Conservation (phyloP, 176 grass and related monocot genomes). For the Poa pratensis region DNA sequence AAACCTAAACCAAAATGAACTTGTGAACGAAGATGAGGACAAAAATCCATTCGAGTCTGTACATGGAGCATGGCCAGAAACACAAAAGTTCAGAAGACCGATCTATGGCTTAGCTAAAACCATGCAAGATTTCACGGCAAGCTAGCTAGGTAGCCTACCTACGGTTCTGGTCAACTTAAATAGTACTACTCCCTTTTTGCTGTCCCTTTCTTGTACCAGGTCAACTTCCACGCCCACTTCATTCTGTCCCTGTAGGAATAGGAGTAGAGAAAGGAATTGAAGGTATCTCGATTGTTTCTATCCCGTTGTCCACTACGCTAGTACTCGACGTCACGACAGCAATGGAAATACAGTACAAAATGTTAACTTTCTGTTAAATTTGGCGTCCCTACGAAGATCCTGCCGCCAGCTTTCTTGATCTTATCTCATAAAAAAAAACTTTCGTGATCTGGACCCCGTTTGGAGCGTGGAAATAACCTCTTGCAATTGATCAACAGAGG, state of each 20-base stretch:
- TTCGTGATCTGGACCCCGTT: not conserved
- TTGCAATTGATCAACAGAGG: too few relatives aligned
- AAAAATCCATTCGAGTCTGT: not conserved
- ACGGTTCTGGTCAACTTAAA: slow-evolving; percentile 24
- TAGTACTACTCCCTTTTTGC: not conserved
- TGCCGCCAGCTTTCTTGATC: slow-evolving; percentile 14
- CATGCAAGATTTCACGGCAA: slow-evolving; percentile 50
- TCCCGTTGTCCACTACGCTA: slow-evolving; percentile 12
- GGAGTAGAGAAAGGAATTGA: slow-evolving; percentile 35
- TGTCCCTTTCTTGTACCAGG: slow-evolving; percentile 49
- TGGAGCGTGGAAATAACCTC: too few relatives aligned
- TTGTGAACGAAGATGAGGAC: not conserved
- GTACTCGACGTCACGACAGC: slow-evolving; percentile 5
- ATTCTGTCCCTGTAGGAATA: slow-evolving; percentile 21
- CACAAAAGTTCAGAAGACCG: not conserved
- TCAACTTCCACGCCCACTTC: slow-evolving; percentile 38
- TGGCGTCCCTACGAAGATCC: not conserved
- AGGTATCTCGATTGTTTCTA: slow-evolving; percentile 23
- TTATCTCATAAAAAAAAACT: too few relatives aligned
- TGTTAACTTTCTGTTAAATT: slow-evolving; percentile 4
- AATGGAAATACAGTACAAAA: slow-evolving; percentile 24
- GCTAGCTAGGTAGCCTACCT: slow-evolving; percentile 9
- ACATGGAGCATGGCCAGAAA: slow-evolving; percentile 29
- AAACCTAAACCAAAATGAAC: slow-evolving; percentile 44
- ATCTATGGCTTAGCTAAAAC: slow-evolving; percentile 40